Evolutionary conservation across 1,284 basidiomycete species (phyloP), one percentile per base, ranked within the genome.

Genomic region (Cystobasidium pallidum): DNA sequence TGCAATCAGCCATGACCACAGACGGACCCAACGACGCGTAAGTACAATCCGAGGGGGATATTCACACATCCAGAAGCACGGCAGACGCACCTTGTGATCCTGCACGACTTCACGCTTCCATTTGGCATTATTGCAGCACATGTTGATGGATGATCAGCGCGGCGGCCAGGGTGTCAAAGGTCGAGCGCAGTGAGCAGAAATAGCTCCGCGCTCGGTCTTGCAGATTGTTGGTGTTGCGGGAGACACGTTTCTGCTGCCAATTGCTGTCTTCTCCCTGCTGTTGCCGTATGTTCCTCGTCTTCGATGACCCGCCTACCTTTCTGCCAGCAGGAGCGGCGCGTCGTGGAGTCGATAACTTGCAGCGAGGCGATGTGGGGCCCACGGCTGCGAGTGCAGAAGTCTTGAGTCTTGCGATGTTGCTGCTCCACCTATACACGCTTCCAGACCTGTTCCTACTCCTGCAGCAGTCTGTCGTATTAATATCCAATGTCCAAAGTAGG

Each of bases 101-200:
- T 91, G 92, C 55, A 99, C 94, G 78, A 91, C 87, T 84, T 98
- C 95, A 80, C 95, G 87, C 84, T 99, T 98, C 97, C 72, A 83
- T 79, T 78, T 87, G 43, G 89, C 86, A 78, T 87, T 89, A 74
- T 80, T 85, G 84, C 83, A 84, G 80, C 86, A 86, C 91, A 93
- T 91, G 3, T 32, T 57, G 54, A n/a, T 34, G 30, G 28, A 36
- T 36, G 54, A 34, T 34, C 54, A 57, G 21, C 62, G 43, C 45
- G 30, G 45, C 62, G 62, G 62, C 62, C 62, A 41, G 32, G 17
- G 39, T 57, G 54, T 10, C 19, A 32, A 17, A n/a, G n/a, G 32
- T n/a, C 19, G 54, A 21, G 30, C 54, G 54, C 32, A 57, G 32
- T 10, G 17, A 10, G 54, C 19, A 11, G 19, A n/a, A 10, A 21